Base-by-base conservation (phyloP, 441 rosid species). In the Bocquillonia castaneifolia region DNA sequence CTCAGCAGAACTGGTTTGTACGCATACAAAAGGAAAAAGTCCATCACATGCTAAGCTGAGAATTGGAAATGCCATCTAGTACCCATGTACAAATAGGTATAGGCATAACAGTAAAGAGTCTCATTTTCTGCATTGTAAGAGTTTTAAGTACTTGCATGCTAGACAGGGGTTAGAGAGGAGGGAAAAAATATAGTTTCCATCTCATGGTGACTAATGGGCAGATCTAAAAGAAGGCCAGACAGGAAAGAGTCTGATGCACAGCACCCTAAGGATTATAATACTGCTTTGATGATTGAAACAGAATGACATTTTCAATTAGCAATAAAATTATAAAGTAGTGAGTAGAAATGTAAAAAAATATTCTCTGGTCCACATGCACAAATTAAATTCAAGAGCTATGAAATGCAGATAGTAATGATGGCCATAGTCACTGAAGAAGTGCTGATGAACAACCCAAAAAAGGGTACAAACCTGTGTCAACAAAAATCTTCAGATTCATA, bases 401-500 rank as follows among this genome's bases (percentile, higher is more conserved):
- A 23, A 22, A 65, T 9, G 23, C 2, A 15, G 23, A 9, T 5
- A 65, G 3, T 8, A 23, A 54, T 28, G 34, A 48, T 28, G 50
- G 56, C 59, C 8, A 28, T 37, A 20, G 31, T 45, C 50, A 18
- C 54, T 48, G 25, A 59, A 52, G 23, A 12, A 8, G 48, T 66
- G 48, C 42, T 64, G 68, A 73, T 25, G 68, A 70, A 48, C 52
- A 73, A 52, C 57, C n/a, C 25, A 55, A 13, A 50, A 72, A 67
- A 47, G 56, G 69, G 51, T 61, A 66, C 74, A 66, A 63, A 93
- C 99, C 96, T 80, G 99, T 82, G 74, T 93, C 99, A 59, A 91
- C 99, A 72, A 93, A 93, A 65, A 93, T 91, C 83, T 91, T 93
- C 98, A 93, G 81, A 71, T 87, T 81, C 99, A 93, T 93, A 66